Base-by-base conservation (phyloP, 2,329 filamentous ascomycete species). In the Calonectria hongkongensis region DNA sequence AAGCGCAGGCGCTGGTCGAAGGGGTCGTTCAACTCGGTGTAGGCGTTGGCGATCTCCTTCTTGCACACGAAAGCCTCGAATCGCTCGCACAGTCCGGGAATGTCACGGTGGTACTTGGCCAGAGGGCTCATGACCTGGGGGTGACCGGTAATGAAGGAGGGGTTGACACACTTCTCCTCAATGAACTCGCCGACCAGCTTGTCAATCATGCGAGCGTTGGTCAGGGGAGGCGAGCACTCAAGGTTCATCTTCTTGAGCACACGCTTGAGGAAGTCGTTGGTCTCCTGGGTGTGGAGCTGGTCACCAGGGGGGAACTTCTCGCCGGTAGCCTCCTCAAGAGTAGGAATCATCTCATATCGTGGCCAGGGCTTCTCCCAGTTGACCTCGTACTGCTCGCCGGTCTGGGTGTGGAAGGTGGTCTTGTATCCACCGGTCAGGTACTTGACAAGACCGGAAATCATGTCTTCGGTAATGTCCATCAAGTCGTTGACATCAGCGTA, bases 351-450 rank as follows among this genome's bases (percentile, higher is more conserved):
- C 84, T 98, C 94, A 63, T 98, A 92, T 75, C 95, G 91, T 84
- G 93, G 92, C 97, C 97, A 99, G 54, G 97, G 97, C 73, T 92
- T 93, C 84, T 96, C 93, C 97, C 97, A 99, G 91, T 99, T 98
- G 80, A 99, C 94, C 73, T 95, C 91, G 86, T 96, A 96, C 72
- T 90, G 90, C 85, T 98, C 95, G 70, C 96, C 97, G 75, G 91
- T 89, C 86, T 97, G 94, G 27, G 94, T 98, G 83, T 94, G 93
- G 88, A 95, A 98, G 73, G 90, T 93, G 70, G 96, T 98, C 84
- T 92, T 90, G 85, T 97, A 96, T 65, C 93, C 90, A 73, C 96
- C 97, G 18, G 94, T 97, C 68, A 98, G 87, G 76, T 95, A 89
- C 90, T 98, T 96, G 82, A 98, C 96, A 7, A 98, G 90, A 48